Evolutionary conservation across 257 asterid species (phyloP).

Genomic region (Eustoma russellianum): DNA sequence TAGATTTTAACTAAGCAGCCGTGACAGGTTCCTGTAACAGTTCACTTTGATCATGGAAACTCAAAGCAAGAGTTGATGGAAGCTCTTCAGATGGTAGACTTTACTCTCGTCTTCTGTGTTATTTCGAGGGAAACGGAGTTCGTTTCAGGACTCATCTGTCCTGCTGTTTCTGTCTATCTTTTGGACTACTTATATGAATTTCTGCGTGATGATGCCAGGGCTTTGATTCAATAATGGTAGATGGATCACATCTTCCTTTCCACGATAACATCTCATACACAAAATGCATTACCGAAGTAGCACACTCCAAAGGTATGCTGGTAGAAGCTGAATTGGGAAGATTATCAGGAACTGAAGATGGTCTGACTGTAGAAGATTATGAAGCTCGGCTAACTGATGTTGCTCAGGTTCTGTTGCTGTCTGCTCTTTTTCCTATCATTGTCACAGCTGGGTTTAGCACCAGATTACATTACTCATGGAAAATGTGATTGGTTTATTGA

Average conservation of each 20-base stretch:
- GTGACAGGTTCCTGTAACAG: conserved; percentile 83
- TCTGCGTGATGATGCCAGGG: conserved; percentile 43
- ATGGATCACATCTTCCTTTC: conserved; percentile 81
- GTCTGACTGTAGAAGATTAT: conserved; percentile 78
- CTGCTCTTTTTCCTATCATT: neutral
- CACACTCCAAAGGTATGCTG: conserved; percentile 50
- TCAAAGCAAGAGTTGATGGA: conserved; percentile 77
- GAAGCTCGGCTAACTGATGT: conserved; percentile 85
- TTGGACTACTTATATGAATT: neutral
- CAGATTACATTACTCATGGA: neutral
- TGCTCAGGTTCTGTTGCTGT: conserved; percentile 42
- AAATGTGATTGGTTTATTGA: neutral
- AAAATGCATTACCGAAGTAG: conserved; percentile 51
- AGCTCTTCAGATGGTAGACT: conserved; percentile 68
- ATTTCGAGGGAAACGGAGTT: neutral
- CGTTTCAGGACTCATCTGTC: neutral
- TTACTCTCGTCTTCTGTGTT: conserved; percentile 10
- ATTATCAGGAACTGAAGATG: conserved; percentile 96
- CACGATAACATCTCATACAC: conserved; percentile 69
- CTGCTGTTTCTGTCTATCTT: neutral
- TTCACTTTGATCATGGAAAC: conserved; percentile 96
- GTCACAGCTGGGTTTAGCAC: neutral
- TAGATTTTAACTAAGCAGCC: conserved; percentile 7
- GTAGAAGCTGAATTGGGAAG: conserved; percentile 99
- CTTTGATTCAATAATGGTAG: conserved; percentile 90